Conservation (phyloP, 2,329 filamentous ascomycete genomes). For the Aspergillus spinulosporus region DNA sequence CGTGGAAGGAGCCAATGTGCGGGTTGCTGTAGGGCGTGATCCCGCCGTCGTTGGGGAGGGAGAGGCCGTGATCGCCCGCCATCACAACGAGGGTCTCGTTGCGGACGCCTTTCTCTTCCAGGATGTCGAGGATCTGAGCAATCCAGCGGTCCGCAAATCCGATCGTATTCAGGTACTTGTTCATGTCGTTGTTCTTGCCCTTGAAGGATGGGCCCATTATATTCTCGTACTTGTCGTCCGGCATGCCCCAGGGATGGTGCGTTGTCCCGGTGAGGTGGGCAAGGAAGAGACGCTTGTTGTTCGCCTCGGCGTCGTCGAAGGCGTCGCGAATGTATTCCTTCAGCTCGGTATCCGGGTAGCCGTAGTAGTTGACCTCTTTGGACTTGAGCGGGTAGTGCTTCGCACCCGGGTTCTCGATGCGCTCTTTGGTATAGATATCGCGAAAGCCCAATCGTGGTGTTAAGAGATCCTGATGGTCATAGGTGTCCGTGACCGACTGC, state of each 20-base stretch:
- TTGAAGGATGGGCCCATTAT: slow-evolving; percentile 23
- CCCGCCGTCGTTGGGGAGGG: slow-evolving; percentile 38
- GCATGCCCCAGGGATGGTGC: slow-evolving; percentile 36
- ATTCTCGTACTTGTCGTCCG: slow-evolving; percentile 27
- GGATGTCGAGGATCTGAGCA: slow-evolving; percentile 30
- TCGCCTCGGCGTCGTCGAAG: slow-evolving; percentile 32
- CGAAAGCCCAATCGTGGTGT: slow-evolving; percentile 31
- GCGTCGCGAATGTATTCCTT: slow-evolving; percentile 36
- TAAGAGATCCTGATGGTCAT: slow-evolving; percentile 33
- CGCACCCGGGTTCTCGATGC: slow-evolving; percentile 24
- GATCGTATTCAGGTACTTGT: slow-evolving; percentile 25
- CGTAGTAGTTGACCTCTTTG: slow-evolving; percentile 36
- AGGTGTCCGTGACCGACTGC: slow-evolving; percentile 35
- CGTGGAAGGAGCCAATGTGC: slow-evolving; percentile 36
- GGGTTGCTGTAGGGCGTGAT: slow-evolving; percentile 37
- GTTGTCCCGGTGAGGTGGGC: slow-evolving; percentile 37
- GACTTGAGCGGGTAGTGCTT: slow-evolving; percentile 31
- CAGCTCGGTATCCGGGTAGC: slow-evolving; percentile 34
- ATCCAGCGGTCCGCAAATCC: slow-evolving; percentile 36
- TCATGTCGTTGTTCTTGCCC: slow-evolving; percentile 15
- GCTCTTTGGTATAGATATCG: slow-evolving; percentile 30
- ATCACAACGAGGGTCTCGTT: slow-evolving; percentile 37
- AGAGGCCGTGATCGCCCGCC: slow-evolving; percentile 38
- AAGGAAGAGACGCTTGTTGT: slow-evolving; percentile 35
- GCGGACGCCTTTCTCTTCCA: slow-evolving; percentile 34